Percentiles rank a stretch among this genome's conserved stretches.
phyloP scores from a whole-genome alignment of 208 protist species.

The Acanthamoeba healyi region DNA sequence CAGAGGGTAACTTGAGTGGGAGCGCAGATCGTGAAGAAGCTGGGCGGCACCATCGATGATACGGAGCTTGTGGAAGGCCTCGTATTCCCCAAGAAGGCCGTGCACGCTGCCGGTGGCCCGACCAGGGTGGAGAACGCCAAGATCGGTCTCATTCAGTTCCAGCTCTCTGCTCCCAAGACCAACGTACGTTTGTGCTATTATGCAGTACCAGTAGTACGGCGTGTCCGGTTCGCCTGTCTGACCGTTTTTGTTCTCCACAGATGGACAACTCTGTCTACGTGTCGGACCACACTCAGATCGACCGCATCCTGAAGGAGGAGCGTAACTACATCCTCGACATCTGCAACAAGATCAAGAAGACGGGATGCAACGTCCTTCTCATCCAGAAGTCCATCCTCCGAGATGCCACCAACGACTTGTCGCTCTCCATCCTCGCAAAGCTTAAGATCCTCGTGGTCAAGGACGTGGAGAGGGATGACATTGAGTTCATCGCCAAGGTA shows the following conservation, averaged over 20 bases:
- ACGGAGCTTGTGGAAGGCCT: slow-evolving; percentile 96
- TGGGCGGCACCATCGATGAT: slow-evolving; percentile 98
- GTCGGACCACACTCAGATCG: slow-evolving; percentile 98
- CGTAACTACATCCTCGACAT: slow-evolving; percentile 98
- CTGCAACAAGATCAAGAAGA: slow-evolving; percentile 98
- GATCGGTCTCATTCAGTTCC: slow-evolving; percentile 99
- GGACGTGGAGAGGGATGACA: slow-evolving; percentile 99
- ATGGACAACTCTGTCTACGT: slow-evolving; percentile 97
- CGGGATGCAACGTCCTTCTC: slow-evolving; percentile 99
- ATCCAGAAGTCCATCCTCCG: slow-evolving; percentile 99
- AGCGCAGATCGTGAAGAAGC: slow-evolving; percentile 87
- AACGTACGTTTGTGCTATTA: slow-evolving; percentile 89
- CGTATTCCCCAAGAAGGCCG: slow-evolving; percentile 94
- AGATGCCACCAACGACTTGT: slow-evolving; percentile 98
- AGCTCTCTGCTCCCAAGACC: slow-evolving; percentile 99
- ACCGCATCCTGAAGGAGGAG: slow-evolving; percentile 98
- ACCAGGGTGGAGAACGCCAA: slow-evolving; percentile 97
- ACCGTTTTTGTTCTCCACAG: slow-evolving; percentile 31
- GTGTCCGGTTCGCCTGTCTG: slow-evolving; percentile 93
- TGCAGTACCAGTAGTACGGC: neutral
- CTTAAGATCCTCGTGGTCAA: slow-evolving; percentile 99
- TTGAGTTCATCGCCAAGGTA: slow-evolving; percentile 98
- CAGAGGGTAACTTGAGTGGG: neutral
- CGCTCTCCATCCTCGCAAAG: slow-evolving; percentile 99
- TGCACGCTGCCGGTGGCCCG: slow-evolving; percentile 94